These are phyloP conservation scores for Oryza nivara DNA, from an alignment of 176 grass and related monocot species.

Conservation along the genomic window DNA sequence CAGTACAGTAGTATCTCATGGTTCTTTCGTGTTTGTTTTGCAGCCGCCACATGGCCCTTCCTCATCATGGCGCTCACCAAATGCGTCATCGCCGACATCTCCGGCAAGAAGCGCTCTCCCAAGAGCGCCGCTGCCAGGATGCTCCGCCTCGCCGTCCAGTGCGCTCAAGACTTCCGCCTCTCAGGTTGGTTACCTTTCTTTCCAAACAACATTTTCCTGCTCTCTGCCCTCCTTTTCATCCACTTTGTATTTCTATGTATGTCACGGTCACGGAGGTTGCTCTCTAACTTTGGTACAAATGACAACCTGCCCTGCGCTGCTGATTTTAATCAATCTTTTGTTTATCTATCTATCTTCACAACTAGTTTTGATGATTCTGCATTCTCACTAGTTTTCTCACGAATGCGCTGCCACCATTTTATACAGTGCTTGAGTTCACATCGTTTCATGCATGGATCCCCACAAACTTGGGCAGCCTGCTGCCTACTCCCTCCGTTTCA, in stretches of 20 bases:
- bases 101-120: slow-evolving; percentile 59
- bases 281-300: neutral
- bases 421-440: neutral
- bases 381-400: neutral
- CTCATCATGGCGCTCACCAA: slow-evolving; percentile 52
- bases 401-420: neutral
- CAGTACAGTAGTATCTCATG: too few species aligned
- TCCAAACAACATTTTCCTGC: neutral
- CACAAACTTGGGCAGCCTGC: neutral
- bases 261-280: too few species aligned
- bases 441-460: too few species aligned
- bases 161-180: slow-evolving; percentile 59
- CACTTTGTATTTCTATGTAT: neutral
- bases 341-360: slow-evolving; percentile 1
- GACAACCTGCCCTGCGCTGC: neutral
- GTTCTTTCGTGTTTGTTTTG: slow-evolving; percentile 37
- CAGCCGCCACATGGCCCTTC: slow-evolving; percentile 77
- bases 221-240: neutral
- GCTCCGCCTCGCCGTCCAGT: slow-evolving; percentile 64
- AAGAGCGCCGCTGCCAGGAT: slow-evolving; percentile 65
- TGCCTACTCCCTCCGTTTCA: neutral
- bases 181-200: slow-evolving; percentile 47
- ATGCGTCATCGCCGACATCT: slow-evolving; percentile 61
- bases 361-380: neutral
- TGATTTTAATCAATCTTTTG: neutral